Evolutionary conservation across 805 yeast species (phyloP).

Genomic region (Kodamaea jinghongensis): DNA sequence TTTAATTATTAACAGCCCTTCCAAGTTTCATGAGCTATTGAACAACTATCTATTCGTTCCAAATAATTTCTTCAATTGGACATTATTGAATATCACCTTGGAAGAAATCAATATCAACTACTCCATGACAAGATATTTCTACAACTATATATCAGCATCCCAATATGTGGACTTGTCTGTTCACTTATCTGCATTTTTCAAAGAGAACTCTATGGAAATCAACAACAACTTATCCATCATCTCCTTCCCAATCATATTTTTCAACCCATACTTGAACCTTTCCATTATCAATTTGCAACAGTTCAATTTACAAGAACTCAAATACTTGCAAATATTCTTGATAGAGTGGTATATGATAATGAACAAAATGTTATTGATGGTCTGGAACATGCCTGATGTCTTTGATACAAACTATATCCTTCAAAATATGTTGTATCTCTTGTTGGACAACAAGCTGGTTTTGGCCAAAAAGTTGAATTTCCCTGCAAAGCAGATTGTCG

Average conservation of each 20-base stretch:
- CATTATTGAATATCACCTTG: constrained; percentile 42
- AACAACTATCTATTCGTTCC: constrained; percentile 47
- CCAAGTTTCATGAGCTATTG: constrained; percentile 48
- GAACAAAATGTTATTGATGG: constrained; percentile 36
- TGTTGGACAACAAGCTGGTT: constrained; percentile 38
- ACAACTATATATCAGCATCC: constrained; percentile 13
- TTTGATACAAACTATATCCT: constrained; percentile 28
- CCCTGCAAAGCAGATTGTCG: neutral
- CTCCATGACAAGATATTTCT: constrained; percentile 16
- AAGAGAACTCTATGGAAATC: constrained; percentile 19
- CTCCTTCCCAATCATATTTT: constrained; percentile 47
- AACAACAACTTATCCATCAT: constrained; percentile 54
- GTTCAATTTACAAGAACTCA: constrained; percentile 23
- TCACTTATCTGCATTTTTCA: constrained; percentile 16
- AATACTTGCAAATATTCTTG: constrained; percentile 36
- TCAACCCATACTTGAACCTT: constrained; percentile 28
- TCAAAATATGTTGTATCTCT: constrained; percentile 46
- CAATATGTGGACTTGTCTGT: constrained; percentile 10
- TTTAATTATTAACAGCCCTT: constrained; percentile 49
- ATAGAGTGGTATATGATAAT: constrained; percentile 45
- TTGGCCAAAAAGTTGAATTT: constrained; percentile 6
- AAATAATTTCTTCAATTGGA: constrained; percentile 40
- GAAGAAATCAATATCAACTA: constrained; percentile 41
- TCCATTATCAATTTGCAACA: constrained; percentile 25
- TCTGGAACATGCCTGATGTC: constrained; percentile 23